phyloP scores from a whole-genome alignment of 306 rosid species.

The Geum urbanum region DNA sequence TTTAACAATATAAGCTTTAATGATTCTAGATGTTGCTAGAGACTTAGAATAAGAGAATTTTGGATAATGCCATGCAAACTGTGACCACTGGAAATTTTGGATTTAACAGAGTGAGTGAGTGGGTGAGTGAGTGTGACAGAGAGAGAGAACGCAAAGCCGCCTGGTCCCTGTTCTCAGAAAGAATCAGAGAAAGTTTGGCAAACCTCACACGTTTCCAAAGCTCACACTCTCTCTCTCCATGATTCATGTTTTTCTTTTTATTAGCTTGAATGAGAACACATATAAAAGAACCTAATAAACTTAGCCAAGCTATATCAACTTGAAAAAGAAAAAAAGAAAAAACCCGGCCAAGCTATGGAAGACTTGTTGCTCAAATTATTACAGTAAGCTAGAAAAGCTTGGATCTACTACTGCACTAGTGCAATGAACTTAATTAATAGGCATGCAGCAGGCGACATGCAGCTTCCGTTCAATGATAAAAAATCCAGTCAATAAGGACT shows the following conservation, averaged over 20 bases:
- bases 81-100: not conserved
- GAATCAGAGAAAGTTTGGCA: constrained; percentile 20
- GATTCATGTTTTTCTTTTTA: not conserved
- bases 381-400: not conserved
- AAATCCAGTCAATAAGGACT: constrained; percentile 21
- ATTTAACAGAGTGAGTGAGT: too few species aligned
- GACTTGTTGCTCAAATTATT: not conserved
- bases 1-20: too few species aligned
- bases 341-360: not conserved
- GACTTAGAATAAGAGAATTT: too few species aligned
- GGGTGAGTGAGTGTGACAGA: not conserved
- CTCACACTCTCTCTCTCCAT: not conserved
- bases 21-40: too few species aligned
- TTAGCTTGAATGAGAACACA: not conserved
- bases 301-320: too few species aligned
- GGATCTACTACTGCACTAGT: too few species aligned
- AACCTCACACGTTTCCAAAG: not conserved
- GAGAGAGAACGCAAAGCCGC: constrained; percentile 23
- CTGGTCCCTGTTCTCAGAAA: constrained; percentile 14
- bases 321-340: not conserved
- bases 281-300: too few species aligned
- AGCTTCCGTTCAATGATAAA: not conserved
- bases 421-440: too few species aligned
- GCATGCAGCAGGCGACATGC: too few species aligned
- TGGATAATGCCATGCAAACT: constrained; percentile 21